phyloP scores from a whole-genome alignment of 2,329 filamentous ascomycete species.

The Waltergamsia citrina region DNA sequence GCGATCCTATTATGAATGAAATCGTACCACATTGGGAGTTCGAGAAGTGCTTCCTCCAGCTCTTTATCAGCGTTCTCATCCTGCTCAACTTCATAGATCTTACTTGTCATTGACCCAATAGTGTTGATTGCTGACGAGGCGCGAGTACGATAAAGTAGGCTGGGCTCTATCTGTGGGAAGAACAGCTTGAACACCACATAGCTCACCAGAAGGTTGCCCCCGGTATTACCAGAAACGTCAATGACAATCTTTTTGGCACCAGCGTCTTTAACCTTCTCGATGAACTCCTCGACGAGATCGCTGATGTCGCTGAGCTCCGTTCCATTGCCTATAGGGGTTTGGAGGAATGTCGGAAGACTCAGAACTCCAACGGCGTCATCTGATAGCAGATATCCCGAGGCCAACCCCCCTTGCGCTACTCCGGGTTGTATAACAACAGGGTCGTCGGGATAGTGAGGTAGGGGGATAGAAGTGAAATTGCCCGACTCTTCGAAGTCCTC shows the following conservation, averaged over 20 bases:
- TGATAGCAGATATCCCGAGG: conserved; percentile 12
- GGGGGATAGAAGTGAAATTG: neutral
- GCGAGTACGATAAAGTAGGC: conserved; percentile 6
- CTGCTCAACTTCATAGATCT: no score
- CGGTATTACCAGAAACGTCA: conserved; percentile 52
- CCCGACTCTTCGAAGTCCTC: conserved; percentile 23
- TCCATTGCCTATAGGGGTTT: neutral
- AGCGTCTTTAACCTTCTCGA: conserved; percentile 16
- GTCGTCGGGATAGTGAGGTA: neutral
- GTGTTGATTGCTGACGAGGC: no score
- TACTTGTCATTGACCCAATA: no score
- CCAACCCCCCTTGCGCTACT: conserved; percentile 4
- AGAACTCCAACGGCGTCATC: neutral
- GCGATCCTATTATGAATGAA: no score
- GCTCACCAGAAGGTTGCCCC: conserved; percentile 39
- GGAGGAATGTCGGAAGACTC: conserved; percentile 11
- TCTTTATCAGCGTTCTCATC: no score
- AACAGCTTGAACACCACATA: conserved; percentile 36
- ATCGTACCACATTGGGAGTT: no score
- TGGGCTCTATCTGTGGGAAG: conserved; percentile 14
- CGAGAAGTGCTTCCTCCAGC: no score
- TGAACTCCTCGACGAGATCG: neutral
- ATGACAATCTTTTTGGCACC: conserved; percentile 53
- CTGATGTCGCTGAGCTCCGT: neutral
- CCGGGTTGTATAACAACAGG: neutral